phyloP scores from a whole-genome alignment of 1,139 yeast genomes.

The Yamadazyma taylorii region DNA sequence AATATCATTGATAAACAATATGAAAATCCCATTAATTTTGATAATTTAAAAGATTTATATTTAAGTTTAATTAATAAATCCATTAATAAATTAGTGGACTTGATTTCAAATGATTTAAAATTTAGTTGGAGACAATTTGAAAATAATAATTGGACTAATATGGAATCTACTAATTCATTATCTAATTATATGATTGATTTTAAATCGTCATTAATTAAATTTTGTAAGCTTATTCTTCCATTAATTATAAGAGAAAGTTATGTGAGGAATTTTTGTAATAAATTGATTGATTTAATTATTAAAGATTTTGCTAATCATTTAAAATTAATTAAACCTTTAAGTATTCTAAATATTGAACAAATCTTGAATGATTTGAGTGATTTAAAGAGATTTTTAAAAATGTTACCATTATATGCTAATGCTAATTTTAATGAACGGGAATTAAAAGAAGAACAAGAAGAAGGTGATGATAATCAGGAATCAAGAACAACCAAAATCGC shows the following conservation, averaged over 20 bases:
- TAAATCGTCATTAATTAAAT: conserved; percentile 43
- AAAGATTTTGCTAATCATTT: conserved; percentile 59
- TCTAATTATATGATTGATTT: conserved; percentile 69
- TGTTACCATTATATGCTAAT: conserved; percentile 49
- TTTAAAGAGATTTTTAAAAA: conserved; percentile 55
- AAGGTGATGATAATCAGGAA: no score
- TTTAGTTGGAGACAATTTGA: conserved; percentile 84
- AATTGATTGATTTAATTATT: conserved; percentile 65
- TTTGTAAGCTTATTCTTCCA: conserved; percentile 53
- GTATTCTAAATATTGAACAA: conserved; percentile 77
- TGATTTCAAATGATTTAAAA: conserved; percentile 62
- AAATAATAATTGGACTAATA: conserved; percentile 72
- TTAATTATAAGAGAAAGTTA: conserved; percentile 71
- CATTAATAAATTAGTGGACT: conserved; percentile 54
- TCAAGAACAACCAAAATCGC: no score
- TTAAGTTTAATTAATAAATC: conserved; percentile 59
- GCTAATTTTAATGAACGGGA: conserved; percentile 26
- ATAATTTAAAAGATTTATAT: conserved; percentile 54
- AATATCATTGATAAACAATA: conserved; percentile 43
- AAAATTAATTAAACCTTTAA: conserved; percentile 61
- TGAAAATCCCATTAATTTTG: conserved; percentile 47
- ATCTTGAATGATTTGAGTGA: conserved; percentile 68
- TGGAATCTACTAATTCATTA: conserved; percentile 64
- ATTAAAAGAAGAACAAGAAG: conserved; percentile 9
- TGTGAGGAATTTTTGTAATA: conserved; percentile 71